phyloP scores from a whole-genome alignment of 148 eudicot species.

The Talinum fruticosum region DNA sequence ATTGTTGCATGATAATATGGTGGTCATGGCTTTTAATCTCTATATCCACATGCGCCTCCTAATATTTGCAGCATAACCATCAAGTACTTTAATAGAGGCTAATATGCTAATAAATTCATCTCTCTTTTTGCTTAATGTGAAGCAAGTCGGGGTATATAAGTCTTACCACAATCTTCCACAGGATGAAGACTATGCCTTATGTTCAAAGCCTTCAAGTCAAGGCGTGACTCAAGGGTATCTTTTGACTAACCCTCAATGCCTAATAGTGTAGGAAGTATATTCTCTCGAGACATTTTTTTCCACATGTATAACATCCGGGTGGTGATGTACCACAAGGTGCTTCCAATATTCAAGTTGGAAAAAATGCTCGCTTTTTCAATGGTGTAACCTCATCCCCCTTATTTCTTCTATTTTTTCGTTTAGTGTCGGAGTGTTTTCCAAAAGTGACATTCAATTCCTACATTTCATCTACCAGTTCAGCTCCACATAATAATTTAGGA shows the following conservation, averaged over 20 bases:
- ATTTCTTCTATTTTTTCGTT: not conserved
- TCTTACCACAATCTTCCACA: too few species aligned
- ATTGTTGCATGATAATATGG: not conserved
- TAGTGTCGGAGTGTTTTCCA: not conserved
- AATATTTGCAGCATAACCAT: too few species aligned
- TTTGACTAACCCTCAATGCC: slow-evolving; percentile 11
- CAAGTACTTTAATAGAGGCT: too few species aligned
- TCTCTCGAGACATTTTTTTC: not conserved
- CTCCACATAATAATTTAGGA: too few species aligned
- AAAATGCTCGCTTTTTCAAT: too few species aligned
- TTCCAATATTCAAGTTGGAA: not conserved
- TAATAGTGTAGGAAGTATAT: not conserved
- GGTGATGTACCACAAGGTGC: not conserved
- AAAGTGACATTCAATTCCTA: not conserved
- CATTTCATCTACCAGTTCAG: not conserved
- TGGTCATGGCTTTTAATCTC: not conserved
- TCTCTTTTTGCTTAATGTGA: too few species aligned
- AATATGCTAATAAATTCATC: too few species aligned
- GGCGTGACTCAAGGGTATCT: not conserved
- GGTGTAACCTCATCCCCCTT: not conserved
- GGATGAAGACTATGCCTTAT: too few species aligned
- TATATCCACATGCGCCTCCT: too few species aligned
- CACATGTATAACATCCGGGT: too few species aligned
- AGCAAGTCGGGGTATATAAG: too few species aligned
- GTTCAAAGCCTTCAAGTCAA: too few species aligned